A percentile compares a stretch with the other conserved stretches of the same genome.
These are phyloP conservation scores for Populus davidiana DNA, from an alignment of 345 rosid genomes.

Conservation along the genomic window DNA sequence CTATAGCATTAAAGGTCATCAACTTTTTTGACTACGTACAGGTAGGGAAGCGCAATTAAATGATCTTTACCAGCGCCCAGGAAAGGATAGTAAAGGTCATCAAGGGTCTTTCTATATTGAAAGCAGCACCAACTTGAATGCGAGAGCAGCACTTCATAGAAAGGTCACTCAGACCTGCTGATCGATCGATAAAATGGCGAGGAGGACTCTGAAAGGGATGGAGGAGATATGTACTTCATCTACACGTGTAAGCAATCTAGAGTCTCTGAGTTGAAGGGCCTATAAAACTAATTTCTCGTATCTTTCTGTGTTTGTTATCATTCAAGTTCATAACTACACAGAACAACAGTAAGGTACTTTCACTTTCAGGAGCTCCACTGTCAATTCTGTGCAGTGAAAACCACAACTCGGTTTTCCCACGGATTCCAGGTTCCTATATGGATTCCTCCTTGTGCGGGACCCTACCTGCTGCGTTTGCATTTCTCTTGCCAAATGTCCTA, in stretches of 20 bases:
- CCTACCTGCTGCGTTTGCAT: not conserved
- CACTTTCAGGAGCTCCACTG: not conserved
- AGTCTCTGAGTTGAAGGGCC: not conserved
- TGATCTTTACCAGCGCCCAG: not conserved
- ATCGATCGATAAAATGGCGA: not conserved
- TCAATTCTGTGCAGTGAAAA: not conserved
- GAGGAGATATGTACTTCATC: not conserved
- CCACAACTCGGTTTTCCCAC: not conserved
- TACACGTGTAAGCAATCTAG: not conserved
- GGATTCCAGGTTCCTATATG: not conserved
- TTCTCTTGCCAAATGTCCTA: not conserved
- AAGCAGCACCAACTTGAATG: not conserved
- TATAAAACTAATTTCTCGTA: not conserved
- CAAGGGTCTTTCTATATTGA: not conserved
- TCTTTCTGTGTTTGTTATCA: not conserved
- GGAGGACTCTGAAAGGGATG: not conserved
- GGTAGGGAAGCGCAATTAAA: not conserved
- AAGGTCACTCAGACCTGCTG: not conserved
- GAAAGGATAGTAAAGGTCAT: not conserved
- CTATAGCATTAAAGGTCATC: not conserved
- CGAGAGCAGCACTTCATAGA: not conserved
- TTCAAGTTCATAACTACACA: too few relatives aligned
- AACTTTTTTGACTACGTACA: too few relatives aligned
- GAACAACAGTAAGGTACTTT: not conserved
- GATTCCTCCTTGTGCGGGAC: not conserved